Evolutionary conservation across 83 land plant species (phyloP), one percentile per base, ranked within the genome.

Genomic region (Isoetes engelmannii): DNA sequence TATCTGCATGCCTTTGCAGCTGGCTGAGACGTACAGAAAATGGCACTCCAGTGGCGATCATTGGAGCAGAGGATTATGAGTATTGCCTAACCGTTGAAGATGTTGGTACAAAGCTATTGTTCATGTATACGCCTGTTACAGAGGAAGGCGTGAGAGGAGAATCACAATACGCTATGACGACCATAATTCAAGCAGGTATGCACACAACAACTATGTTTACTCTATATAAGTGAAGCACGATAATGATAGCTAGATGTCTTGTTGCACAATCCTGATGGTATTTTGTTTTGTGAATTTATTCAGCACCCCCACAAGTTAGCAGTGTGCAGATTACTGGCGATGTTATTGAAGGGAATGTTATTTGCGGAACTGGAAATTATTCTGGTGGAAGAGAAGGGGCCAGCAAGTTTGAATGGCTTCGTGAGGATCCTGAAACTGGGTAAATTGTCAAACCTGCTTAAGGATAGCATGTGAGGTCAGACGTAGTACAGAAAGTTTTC

Each of bases 91-190:
- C 85, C 5, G 43, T 86, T 12, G 96, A 94, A 72, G 96, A 94
- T 63, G 84, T 94, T 69, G 88, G 80, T 70, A 87, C 84, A 12
- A 83, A 87, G 75, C 84, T 94, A 68, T 83, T 94, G 44, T 87
- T 87, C 53, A 90, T 94, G 92, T 94, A 88, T 65, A 94, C 96
- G 28, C 99, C 99, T 48, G 99, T 90, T 12, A 90, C 96, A 55
- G 81, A 90, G 75, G 96, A 90, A 75, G 96, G 92, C 74, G 74
- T 76, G 53, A 88, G 87, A 75, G 99, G 96, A 63, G 99, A 94
- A 70, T 89, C 92, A 55, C 92, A 90, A 59, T 88, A 88, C 79
- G 87, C 87, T 47, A 83, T 86, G 72, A 94, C 96, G 42, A 85
- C 85, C 66, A 81, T 76, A 70, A 75, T 94, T 49, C 82, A 86